Percentiles rank a stretch among this genome's conserved stretches.
Evolutionary conservation across 257 asterid genomes (phyloP).

Genomic region (Solanum sitiens): DNA sequence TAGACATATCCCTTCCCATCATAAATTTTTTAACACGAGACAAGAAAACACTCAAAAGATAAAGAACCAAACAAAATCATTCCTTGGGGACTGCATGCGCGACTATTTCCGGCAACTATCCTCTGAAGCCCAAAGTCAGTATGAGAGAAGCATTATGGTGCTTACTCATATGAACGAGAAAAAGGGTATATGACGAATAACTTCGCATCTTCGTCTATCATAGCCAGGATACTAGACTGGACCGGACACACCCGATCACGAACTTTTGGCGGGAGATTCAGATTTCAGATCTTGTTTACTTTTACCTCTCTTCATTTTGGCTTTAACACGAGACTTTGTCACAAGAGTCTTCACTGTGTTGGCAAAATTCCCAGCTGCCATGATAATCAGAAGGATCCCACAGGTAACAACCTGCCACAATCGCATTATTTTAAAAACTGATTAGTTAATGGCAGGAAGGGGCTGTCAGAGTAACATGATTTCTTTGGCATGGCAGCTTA

Average conservation of each 20-base stretch:
- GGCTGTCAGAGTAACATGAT: not conserved
- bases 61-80: not conserved
- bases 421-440: not conserved
- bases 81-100: not conserved
- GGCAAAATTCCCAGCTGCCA: slow-evolving; percentile 89
- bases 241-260: slow-evolving; percentile 6
- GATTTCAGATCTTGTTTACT: slow-evolving; percentile 59
- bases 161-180: not conserved
- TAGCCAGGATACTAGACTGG: not conserved
- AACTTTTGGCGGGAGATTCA: slow-evolving; percentile 28
- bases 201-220: slow-evolving; percentile 3
- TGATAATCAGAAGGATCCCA: slow-evolving; percentile 76
- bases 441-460: not conserved
- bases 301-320: slow-evolving; percentile 66
- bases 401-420: slow-evolving; percentile 72
- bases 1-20: not conserved
- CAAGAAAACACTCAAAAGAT: not conserved
- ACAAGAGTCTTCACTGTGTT: slow-evolving; percentile 88
- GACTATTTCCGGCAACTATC: not conserved
- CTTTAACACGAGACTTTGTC: slow-evolving; percentile 77
- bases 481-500: not conserved
- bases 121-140: not conserved
- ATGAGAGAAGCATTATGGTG: not conserved
- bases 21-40: not conserved
- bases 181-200: not conserved